Conservation (phyloP, 805 yeast species). For the Schwanniomyces occidentalis region DNA sequence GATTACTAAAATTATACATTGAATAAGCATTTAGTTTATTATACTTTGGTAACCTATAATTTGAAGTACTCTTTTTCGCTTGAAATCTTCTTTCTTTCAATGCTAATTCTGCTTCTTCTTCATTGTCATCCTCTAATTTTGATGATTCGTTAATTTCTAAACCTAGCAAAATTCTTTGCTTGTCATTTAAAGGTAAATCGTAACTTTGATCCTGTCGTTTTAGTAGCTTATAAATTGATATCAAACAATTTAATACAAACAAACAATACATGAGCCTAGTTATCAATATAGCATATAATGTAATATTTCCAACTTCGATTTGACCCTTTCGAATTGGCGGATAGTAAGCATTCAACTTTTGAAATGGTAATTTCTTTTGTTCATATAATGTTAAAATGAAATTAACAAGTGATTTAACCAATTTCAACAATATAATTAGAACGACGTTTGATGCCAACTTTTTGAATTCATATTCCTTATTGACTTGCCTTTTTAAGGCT, state of each 20-base stretch:
- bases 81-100: conserved; percentile 24
- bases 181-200: conserved; percentile 49
- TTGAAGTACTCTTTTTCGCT: conserved; percentile 8
- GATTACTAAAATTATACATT: conserved; percentile 2
- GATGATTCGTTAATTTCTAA: conserved; percentile 18
- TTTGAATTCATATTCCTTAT: conserved; percentile 38
- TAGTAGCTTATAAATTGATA: conserved; percentile 27
- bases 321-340: conserved; percentile 5
- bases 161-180: conserved; percentile 49
- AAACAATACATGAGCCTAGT: conserved; percentile 20
- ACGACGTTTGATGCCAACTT: conserved; percentile 29
- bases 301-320: conserved; percentile 1
- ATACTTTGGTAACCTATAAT: conserved; percentile 23
- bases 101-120: conserved; percentile 17
- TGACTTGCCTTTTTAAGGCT: conserved; percentile 47
- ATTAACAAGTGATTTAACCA: conserved; percentile 16
- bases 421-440: conserved; percentile 25
- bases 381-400: conserved; percentile 11
- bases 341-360: conserved; percentile 6
- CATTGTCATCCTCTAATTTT: conserved; percentile 9
- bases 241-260: conserved; percentile 25
- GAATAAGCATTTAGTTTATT: conserved; percentile 3
- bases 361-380: conserved; percentile 6
- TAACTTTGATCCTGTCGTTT: conserved; percentile 50
- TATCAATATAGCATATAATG: conserved; percentile 9